phyloP scores from a whole-genome alignment of 805 yeast genomes.

The Zygosaccharomyces rouxii region DNA sequence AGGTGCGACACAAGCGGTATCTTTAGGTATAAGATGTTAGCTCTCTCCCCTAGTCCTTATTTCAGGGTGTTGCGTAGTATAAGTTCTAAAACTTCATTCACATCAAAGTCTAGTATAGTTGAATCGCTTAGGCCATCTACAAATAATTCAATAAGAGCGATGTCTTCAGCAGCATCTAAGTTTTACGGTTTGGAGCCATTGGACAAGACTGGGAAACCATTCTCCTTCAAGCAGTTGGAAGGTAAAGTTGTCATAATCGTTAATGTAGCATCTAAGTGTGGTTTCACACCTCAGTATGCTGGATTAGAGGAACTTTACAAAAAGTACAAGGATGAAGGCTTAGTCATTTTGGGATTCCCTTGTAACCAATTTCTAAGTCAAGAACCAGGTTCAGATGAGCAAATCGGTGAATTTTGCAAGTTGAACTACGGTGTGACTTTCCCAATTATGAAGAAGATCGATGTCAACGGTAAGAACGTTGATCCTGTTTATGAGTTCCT shows the following conservation, averaged over 20 bases:
- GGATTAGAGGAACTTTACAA: slow-evolving; percentile 67
- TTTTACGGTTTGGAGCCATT: slow-evolving; percentile 64
- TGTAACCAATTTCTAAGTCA: slow-evolving; percentile 85
- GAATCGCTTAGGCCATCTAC: not conserved
- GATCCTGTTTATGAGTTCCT: slow-evolving; percentile 78
- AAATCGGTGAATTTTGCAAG: slow-evolving; percentile 68
- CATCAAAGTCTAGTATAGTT: not conserved
- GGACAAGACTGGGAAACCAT: slow-evolving; percentile 56
- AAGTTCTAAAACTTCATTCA: too few relatives aligned
- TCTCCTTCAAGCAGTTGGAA: slow-evolving; percentile 54
- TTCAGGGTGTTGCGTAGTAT: not conserved
- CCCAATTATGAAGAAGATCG: slow-evolving; percentile 81
- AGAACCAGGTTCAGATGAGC: slow-evolving; percentile 66
- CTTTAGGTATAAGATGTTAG: too few relatives aligned
- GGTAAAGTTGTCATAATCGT: slow-evolving; percentile 82
- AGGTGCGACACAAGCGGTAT: too few relatives aligned
- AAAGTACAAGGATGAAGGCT: slow-evolving; percentile 58
- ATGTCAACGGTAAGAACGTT: slow-evolving; percentile 80
- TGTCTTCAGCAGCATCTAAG: slow-evolving; percentile 33
- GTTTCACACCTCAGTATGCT: slow-evolving; percentile 69
- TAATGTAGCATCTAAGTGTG: slow-evolving; percentile 85
- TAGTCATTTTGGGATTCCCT: slow-evolving; percentile 78
- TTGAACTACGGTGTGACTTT: slow-evolving; percentile 85
- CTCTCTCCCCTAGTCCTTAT: too few relatives aligned
- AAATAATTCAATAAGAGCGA: not conserved